These are phyloP conservation scores for Ceratocystiopsis brevicomis DNA, from an alignment of 2,329 filamentous ascomycete genomes.

Conservation along the genomic window DNA sequence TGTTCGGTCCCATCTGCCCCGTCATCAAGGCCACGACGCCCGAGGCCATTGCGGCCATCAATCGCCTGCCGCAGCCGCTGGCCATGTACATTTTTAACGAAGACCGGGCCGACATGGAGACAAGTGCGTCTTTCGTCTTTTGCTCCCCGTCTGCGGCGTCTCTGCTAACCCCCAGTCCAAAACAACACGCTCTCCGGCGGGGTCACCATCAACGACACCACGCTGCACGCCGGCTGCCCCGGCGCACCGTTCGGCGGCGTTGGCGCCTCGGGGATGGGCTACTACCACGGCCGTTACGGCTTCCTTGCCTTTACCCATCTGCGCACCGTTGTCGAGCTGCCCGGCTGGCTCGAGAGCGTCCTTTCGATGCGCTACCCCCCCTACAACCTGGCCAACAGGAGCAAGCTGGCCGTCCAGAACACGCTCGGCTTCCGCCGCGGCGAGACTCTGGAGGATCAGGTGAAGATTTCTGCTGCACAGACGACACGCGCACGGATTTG, in stretches of 20 bases:
- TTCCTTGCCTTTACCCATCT: conserved; percentile 25
- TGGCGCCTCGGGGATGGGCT: conserved; percentile 14
- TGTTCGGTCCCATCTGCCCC: conserved; percentile 25
- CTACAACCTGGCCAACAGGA: background rate
- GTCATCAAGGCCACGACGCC: conserved; percentile 15
- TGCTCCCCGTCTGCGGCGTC: too few species aligned
- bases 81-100: conserved; percentile 23
- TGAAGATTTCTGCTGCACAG: background rate
- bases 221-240: conserved; percentile 23
- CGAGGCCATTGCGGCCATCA: conserved; percentile 14
- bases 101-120: conserved; percentile 16
- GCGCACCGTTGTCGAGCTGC: conserved; percentile 19
- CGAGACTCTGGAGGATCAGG: background rate
- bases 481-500: background rate
- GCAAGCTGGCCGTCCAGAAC: background rate
- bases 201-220: conserved; percentile 30
- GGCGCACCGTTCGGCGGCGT: conserved; percentile 30
- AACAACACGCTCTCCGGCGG: conserved; percentile 26
- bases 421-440: background rate
- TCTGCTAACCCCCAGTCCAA: conserved; percentile 12
- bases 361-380: background rate
- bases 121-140: too few species aligned
- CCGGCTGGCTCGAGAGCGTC: conserved; percentile 18
- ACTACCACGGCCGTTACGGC: conserved; percentile 26
- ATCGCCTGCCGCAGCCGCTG: conserved; percentile 17